Percentiles rank a stretch among this genome's conserved stretches.
Conservation (phyloP, 345 rosid genomes). For the Lepidium didymum region DNA sequence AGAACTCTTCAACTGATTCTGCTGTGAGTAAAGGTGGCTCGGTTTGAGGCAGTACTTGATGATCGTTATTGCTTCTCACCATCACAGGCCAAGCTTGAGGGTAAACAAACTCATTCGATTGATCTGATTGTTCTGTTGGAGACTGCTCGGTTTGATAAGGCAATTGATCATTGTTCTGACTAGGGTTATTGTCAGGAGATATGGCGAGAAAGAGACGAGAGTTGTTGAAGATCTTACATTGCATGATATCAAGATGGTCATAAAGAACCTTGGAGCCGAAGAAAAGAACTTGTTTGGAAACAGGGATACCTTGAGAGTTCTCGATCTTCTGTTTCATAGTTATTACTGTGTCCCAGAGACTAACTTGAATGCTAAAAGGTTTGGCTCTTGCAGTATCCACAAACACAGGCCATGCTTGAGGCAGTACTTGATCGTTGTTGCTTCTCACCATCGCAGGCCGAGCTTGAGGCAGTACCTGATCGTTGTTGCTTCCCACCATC, state of each 20-base stretch:
- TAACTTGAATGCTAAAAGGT: not conserved
- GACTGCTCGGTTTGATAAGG: not conserved
- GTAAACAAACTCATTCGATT: not conserved
- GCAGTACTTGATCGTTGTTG: conserved; percentile 1
- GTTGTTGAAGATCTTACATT: not conserved
- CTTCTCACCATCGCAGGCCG: too few species aligned
- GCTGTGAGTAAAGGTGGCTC: not conserved
- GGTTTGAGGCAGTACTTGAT: not conserved
- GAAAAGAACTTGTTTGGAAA: not conserved
- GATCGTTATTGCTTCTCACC: too few species aligned
- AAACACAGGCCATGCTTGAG: too few species aligned
- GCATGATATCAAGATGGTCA: not conserved
- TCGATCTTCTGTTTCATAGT: not conserved
- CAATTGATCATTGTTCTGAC: too few species aligned
- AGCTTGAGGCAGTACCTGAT: not conserved
- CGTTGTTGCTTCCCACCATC: too few species aligned
- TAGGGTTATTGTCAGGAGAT: not conserved
- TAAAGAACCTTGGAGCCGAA: not conserved
- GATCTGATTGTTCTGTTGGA: not conserved
- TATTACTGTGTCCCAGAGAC: not conserved
- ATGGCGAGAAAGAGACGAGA: conserved; percentile 47
- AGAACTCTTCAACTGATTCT: not conserved
- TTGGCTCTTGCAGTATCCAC: conserved; percentile 28
- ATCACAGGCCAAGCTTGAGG: not conserved
- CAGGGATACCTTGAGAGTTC: not conserved